These are phyloP conservation scores for Besnoitia besnoiti DNA, from an alignment of 169 alveolate species.

Conservation along the genomic window DNA sequence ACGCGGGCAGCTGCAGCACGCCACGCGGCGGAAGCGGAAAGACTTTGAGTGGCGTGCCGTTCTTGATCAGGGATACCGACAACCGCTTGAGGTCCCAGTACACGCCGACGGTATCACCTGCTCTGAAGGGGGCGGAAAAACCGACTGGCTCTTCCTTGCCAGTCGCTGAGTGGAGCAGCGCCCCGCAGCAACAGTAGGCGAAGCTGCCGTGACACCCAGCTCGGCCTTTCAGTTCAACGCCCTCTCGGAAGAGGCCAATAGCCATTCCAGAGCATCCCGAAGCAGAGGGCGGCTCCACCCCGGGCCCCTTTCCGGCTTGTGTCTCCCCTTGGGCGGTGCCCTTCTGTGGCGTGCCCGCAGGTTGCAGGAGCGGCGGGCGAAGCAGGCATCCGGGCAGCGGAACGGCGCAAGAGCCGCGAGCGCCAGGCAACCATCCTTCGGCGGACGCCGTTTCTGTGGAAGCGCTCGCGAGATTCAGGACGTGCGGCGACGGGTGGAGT, in stretches of 20 bases:
- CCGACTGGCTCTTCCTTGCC: conserved; percentile 53
- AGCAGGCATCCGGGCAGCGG: neutral
- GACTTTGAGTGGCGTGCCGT: conserved; percentile 62
- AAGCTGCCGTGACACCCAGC: conserved; percentile 70
- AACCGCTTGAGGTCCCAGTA: conserved; percentile 56
- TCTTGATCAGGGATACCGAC: conserved; percentile 67
- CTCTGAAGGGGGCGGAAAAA: conserved; percentile 55
- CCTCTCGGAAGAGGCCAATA: conserved; percentile 72
- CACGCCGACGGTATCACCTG: conserved; percentile 73
- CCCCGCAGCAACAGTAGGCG: conserved; percentile 69
- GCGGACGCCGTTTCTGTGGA: neutral
- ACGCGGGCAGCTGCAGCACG: no score
- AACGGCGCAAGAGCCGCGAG: no score
- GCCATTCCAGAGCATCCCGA: conserved; percentile 32
- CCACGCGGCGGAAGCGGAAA: neutral
- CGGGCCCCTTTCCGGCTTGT: neutral
- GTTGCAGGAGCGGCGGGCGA: neutral
- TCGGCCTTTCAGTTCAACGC: conserved; percentile 49
- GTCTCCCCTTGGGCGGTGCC: neutral
- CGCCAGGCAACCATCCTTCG: no score
- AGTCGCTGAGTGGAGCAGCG: conserved; percentile 57
- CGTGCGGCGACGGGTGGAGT: neutral
- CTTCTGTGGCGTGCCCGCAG: neutral
- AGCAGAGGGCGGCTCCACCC: neutral
- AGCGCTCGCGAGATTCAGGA: neutral